These are phyloP conservation scores for Coemansia sp. DNA, from an alignment of 192 early-diverging fungal genomes.

Conservation along the genomic window DNA sequence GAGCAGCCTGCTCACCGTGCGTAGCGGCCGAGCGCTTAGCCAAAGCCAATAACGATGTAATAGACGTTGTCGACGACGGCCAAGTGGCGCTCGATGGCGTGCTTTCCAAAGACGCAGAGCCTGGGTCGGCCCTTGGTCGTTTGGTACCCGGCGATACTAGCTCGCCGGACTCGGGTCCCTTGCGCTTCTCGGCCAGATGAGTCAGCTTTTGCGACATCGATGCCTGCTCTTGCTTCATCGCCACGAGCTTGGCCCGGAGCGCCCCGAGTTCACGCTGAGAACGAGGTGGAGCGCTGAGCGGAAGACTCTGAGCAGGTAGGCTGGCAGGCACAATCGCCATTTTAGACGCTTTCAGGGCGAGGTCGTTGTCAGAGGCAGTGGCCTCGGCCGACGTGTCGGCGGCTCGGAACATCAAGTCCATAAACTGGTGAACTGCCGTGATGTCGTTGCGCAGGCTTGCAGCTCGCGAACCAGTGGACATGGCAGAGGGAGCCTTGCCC, in stretches of 20 bases:
- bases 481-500: neutral
- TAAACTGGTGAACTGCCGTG: slow-evolving; percentile 14
- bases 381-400: neutral
- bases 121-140: neutral
- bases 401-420: neutral
- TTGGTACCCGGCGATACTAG: neutral
- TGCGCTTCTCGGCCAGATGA: slow-evolving; percentile 26
- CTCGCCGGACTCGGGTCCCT: neutral
- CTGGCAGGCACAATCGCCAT: neutral
- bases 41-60: neutral
- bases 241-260: slow-evolving; percentile 26
- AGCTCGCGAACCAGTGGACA: neutral
- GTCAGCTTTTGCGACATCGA: slow-evolving; percentile 19
- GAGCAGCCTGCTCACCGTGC: neutral
- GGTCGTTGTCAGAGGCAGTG: neutral
- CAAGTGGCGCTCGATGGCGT: neutral
- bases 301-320: neutral
- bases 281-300: neutral
- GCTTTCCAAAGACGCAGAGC: neutral
- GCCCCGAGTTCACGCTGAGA: slow-evolving; percentile 1
- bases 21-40: neutral
- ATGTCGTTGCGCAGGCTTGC: slow-evolving; percentile 15
- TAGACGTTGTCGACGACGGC: neutral
- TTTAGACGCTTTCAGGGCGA: neutral
- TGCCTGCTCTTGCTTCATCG: slow-evolving; percentile 29